Percentiles rank a stretch among this genome's conserved stretches.
phyloP scores from a whole-genome alignment of 805 yeast species.

The Wickerhamiella vanderwaltii region DNA sequence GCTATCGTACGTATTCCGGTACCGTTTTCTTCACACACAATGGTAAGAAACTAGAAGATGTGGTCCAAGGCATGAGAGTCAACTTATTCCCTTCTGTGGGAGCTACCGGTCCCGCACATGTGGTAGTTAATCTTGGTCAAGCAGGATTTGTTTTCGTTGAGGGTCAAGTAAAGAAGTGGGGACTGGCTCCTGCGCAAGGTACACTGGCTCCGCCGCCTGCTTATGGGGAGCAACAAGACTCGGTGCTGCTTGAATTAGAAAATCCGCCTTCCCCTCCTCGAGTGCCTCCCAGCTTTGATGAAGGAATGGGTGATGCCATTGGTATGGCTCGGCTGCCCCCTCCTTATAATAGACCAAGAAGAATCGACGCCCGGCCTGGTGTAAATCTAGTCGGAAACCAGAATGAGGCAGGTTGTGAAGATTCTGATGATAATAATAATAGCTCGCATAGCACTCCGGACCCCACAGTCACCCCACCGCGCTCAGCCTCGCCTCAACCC shows the following conservation, averaged over 20 bases:
- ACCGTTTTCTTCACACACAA: conserved; percentile 88
- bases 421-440: not conserved
- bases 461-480: not conserved
- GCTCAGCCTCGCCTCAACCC: not conserved
- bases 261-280: conserved; percentile 7
- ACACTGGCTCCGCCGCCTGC: conserved; percentile 88
- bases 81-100: conserved; percentile 84
- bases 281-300: conserved; percentile 10
- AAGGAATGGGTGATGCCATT: conserved; percentile 6
- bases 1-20: conserved; percentile 71
- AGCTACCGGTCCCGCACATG: conserved; percentile 62
- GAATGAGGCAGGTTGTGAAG: not conserved
- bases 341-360: conserved; percentile 7
- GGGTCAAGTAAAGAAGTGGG: conserved; percentile 91
- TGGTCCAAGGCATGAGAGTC: conserved; percentile 56
- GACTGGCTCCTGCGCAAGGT: conserved; percentile 84
- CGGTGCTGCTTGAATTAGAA: conserved; percentile 50
- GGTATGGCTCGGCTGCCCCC: conserved; percentile 13
- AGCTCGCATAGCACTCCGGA: not conserved
- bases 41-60: conserved; percentile 80
- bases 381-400: not conserved
- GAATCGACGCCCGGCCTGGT: not conserved
- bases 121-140: conserved; percentile 86
- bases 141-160: conserved; percentile 82
- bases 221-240: conserved; percentile 67